phyloP scores from a whole-genome alignment of 352 stramenopile genomes.

The Globisporangium splendens region DNA sequence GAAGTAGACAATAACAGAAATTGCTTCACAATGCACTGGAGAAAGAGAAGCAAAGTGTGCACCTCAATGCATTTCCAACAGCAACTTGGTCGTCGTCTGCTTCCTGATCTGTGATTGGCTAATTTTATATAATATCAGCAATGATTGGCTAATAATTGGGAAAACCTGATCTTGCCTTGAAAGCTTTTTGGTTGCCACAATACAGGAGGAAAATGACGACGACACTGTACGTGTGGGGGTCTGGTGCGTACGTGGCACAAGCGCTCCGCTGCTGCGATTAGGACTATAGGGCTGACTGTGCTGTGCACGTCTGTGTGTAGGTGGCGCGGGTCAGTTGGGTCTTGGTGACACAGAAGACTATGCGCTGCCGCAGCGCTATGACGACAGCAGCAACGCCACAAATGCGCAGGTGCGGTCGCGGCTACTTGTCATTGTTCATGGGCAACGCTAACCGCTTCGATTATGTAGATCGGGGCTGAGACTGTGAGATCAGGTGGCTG shows the following conservation, averaged over 20 bases:
- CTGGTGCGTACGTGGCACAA: constrained; percentile 25
- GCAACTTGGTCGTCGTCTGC: neutral
- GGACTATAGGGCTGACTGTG: neutral
- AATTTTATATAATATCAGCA: neutral
- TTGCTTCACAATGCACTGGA: neutral
- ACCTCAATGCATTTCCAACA: neutral
- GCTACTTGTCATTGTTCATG: neutral
- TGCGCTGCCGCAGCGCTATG: constrained; percentile 42
- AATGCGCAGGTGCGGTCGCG: neutral
- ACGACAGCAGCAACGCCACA: neutral
- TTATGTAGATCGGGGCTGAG: constrained; percentile 19
- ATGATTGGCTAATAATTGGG: too few relatives aligned
- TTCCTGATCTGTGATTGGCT: constrained; percentile 4
- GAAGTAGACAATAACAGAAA: constrained; percentile 26
- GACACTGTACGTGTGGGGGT: constrained; percentile 44
- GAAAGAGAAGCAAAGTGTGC: neutral
- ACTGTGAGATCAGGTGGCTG: constrained; percentile 58
- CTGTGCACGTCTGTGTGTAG: constrained; percentile 16
- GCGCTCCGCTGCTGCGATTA: too few relatives aligned
- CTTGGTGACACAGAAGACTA: constrained; percentile 52
- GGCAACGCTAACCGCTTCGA: neutral
- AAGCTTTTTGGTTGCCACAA: too few relatives aligned
- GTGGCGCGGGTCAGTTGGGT: constrained; percentile 62
- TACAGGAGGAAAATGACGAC: too few relatives aligned
- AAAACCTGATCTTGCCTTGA: too few relatives aligned